Percentiles rank a stretch among this genome's conserved stretches.
phyloP scores from a whole-genome alignment of 108 stramenopile species.

The Mediolabrus comicus region DNA sequence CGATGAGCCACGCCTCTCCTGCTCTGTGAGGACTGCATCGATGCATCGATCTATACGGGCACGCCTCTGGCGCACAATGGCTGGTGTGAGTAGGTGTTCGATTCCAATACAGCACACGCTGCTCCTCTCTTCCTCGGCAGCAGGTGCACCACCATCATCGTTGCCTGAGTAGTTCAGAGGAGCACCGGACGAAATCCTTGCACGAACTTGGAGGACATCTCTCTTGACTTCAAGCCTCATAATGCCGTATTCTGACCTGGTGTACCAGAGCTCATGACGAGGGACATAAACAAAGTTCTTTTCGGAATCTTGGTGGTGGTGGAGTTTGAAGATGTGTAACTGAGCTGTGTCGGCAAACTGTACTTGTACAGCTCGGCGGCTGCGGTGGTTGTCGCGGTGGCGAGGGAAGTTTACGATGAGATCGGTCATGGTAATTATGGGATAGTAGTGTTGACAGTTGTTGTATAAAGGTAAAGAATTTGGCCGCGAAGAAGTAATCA shows the following conservation, averaged over 20 bases:
- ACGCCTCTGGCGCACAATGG: background rate
- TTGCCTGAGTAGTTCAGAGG: no score
- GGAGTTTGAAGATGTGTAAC: background rate
- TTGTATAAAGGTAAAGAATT: no score
- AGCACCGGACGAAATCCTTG: background rate
- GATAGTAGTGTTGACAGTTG: no score
- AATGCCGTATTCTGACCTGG: background rate
- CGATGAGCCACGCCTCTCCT: background rate
- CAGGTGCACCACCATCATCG: background rate
- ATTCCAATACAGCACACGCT: background rate
- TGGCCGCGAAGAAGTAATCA: no score
- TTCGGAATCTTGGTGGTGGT: no score
- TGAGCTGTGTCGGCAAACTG: background rate
- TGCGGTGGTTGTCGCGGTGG: background rate
- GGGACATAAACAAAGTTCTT: no score
- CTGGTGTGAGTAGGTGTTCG: background rate
- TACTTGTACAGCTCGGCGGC: background rate
- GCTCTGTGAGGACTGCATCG: background rate
- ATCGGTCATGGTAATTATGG: background rate
- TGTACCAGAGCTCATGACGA: background rate
- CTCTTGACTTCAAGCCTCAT: background rate
- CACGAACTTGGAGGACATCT: background rate
- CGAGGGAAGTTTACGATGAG: background rate
- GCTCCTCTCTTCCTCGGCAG: background rate
- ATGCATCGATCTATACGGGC: background rate